phyloP scores from a whole-genome alignment of 2,329 filamentous ascomycete genomes.

The Passalora sequoiae region DNA sequence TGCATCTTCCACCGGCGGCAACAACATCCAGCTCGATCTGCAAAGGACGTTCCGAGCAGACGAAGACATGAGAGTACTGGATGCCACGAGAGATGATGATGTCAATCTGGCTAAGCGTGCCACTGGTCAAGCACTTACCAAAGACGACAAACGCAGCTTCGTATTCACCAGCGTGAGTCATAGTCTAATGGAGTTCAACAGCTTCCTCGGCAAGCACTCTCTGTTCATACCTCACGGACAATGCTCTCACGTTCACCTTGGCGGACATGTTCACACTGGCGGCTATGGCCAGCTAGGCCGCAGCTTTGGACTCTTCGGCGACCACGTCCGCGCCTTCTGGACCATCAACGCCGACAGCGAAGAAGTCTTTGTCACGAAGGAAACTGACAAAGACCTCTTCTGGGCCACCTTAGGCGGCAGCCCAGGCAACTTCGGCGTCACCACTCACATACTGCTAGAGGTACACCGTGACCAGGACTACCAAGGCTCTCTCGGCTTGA shows the following conservation, averaged over 20 bases:
- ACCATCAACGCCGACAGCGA: slow-evolving; percentile 31
- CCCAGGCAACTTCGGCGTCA: slow-evolving; percentile 33
- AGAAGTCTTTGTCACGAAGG: slow-evolving; percentile 25
- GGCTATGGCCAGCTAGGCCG: slow-evolving; percentile 47
- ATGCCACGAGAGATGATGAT: slow-evolving; percentile 3
- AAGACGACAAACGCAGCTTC: slow-evolving; percentile 17
- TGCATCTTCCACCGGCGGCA: slow-evolving; percentile 43
- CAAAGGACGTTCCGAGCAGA: slow-evolving; percentile 34
- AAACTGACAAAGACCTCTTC: slow-evolving; percentile 31
- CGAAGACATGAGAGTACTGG: slow-evolving; percentile 5
- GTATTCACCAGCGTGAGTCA: slow-evolving; percentile 62
- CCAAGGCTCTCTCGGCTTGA: slow-evolving; percentile 41
- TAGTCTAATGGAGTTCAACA: slow-evolving; percentile 41
- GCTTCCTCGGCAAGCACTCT: slow-evolving; percentile 38
- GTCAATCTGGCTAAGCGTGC: slow-evolving; percentile 12
- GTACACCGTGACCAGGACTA: slow-evolving; percentile 40
- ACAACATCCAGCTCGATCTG: slow-evolving; percentile 47
- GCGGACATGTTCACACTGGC: slow-evolving; percentile 47
- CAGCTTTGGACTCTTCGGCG: slow-evolving; percentile 39
- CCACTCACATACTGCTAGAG: slow-evolving; percentile 35
- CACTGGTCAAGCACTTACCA: neutral
- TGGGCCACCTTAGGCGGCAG: slow-evolving; percentile 32
- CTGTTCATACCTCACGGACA: slow-evolving; percentile 46
- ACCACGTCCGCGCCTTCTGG: slow-evolving; percentile 29
- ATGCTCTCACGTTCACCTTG: slow-evolving; percentile 44